phyloP scores from a whole-genome alignment of 345 rosid species.

The Fremontodendron californicum region DNA sequence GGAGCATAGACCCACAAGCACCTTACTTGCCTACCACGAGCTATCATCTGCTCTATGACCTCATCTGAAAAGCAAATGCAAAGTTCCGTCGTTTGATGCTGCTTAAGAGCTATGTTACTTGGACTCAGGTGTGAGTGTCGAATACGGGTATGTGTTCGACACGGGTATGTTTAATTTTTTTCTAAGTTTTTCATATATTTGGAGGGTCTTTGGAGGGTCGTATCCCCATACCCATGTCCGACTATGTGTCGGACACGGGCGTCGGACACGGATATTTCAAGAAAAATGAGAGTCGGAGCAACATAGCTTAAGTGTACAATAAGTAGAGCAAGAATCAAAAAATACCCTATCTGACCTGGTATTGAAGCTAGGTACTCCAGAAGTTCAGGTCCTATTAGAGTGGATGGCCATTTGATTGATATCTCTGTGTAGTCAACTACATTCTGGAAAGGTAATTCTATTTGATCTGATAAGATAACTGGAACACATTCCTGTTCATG shows the following conservation, averaged over 20 bases:
- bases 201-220: too few relatives aligned
- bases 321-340: conserved; percentile 4
- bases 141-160: too few relatives aligned
- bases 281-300: too few relatives aligned
- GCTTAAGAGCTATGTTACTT: neutral
- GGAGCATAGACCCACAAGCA: conserved; percentile 81
- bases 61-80: conserved; percentile 40
- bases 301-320: too few relatives aligned
- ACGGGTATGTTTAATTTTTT: too few relatives aligned
- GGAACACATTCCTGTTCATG: conserved; percentile 88
- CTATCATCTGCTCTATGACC: conserved; percentile 63
- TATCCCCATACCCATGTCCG: too few relatives aligned
- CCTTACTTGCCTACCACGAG: conserved; percentile 59
- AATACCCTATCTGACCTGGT: conserved; percentile 35
- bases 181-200: too few relatives aligned
- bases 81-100: neutral
- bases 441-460: conserved; percentile 90
- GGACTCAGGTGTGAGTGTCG: too few relatives aligned
- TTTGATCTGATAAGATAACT: conserved; percentile 82
- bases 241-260: too few relatives aligned
- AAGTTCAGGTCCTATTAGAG: conserved; percentile 65
- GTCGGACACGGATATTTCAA: too few relatives aligned
- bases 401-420: conserved; percentile 97
- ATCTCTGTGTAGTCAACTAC: conserved; percentile 69
- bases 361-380: conserved; percentile 83